Percentiles rank a stretch among this genome's conserved stretches.
These are phyloP conservation scores for Dinochytrium kinnereticum DNA, from an alignment of 371 early-diverging fungal genomes.

Conservation along the genomic window DNA sequence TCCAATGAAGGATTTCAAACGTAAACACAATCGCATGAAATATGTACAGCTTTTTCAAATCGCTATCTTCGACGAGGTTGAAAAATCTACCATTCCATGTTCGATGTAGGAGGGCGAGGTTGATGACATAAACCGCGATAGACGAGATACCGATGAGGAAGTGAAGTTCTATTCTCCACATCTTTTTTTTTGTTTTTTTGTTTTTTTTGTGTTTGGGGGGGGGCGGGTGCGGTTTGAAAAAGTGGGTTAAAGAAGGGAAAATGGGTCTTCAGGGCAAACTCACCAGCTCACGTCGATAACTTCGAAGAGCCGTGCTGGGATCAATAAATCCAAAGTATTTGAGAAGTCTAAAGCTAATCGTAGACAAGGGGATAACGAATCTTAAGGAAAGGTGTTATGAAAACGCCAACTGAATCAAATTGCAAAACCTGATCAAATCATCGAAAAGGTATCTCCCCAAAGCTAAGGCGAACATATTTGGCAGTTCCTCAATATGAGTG, in stretches of 20 bases:
- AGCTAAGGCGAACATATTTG: background rate
- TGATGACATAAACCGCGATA: background rate
- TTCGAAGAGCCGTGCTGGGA: background rate
- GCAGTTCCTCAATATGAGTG: background rate
- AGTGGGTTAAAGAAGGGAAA: no score
- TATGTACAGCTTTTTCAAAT: background rate
- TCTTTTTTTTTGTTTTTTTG: background rate
- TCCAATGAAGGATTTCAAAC: conserved; percentile 3
- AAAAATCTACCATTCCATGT: background rate
- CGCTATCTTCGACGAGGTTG: background rate
- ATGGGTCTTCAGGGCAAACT: no score
- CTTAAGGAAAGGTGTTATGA: background rate
- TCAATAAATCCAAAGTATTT: background rate
- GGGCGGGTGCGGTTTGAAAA: no score
- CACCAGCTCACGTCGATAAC: background rate
- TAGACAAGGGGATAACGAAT: background rate
- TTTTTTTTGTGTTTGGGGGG: no score
- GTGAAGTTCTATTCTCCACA: conserved; percentile 1
- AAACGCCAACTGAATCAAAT: background rate
- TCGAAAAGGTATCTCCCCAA: conserved; percentile 8
- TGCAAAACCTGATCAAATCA: background rate
- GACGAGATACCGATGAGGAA: background rate
- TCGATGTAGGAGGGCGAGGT: background rate
- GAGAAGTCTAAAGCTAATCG: background rate
- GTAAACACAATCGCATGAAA: background rate